phyloP scores from a whole-genome alignment of 768 basidiomycete genomes.

The Boletus rubropictus region DNA sequence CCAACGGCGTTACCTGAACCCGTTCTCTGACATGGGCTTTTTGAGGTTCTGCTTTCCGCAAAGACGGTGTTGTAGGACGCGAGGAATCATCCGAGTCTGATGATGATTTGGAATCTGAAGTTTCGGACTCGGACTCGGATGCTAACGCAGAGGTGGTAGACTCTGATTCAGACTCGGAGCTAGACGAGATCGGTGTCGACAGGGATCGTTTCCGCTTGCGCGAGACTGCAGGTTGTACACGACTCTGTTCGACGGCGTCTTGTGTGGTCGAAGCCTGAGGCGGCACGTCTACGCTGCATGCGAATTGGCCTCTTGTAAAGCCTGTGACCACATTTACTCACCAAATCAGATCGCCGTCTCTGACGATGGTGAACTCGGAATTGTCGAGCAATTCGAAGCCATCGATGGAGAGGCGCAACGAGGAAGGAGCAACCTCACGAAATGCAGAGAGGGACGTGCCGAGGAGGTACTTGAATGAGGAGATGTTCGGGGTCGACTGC shows the following conservation, averaged over 20 bases:
- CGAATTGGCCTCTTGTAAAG: background rate
- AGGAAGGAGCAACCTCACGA: background rate
- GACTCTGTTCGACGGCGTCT: background rate
- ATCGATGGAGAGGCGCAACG: conserved; percentile 22
- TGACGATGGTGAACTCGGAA: conserved; percentile 22
- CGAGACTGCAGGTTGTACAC: background rate
- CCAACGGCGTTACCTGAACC: conserved; percentile 9
- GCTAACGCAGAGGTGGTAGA: conserved; percentile 15
- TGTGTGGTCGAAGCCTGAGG: background rate
- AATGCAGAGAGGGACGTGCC: conserved; percentile 14
- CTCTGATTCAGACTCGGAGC: conserved; percentile 20
- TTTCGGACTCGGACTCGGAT: conserved; percentile 25
- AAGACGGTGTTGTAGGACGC: background rate
- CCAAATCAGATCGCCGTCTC: conserved; percentile 28
- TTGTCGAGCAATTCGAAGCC: conserved; percentile 27
- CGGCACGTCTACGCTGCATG: conserved; percentile 13
- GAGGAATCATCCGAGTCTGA: conserved; percentile 12
- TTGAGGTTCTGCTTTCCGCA: conserved; percentile 6
- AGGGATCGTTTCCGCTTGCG: conserved; percentile 26
- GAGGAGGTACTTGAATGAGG: conserved; percentile 17
- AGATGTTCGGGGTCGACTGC: conserved; percentile 5
- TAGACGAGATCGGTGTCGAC: conserved; percentile 13
- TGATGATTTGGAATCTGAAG: conserved; percentile 14
- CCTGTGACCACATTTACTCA: background rate
- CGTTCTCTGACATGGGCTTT: conserved; percentile 10